Percentiles rank a stretch among this genome's conserved stretches.
Evolutionary conservation across 331 rosid genomes (phyloP).

Genomic region (Acacia concinna): DNA sequence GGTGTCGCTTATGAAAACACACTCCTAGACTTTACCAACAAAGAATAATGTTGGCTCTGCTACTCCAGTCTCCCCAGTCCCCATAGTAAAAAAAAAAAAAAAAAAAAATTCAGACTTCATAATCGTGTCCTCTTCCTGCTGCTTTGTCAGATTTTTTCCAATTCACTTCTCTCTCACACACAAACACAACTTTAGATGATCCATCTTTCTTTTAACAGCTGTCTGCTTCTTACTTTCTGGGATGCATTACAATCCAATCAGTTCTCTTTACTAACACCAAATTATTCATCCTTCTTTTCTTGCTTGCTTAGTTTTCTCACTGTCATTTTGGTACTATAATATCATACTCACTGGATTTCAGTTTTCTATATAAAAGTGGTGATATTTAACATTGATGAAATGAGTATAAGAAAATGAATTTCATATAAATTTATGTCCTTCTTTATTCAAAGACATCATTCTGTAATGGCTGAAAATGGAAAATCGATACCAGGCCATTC

Average conservation of each 20-base stretch:
- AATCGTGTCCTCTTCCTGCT: background rate
- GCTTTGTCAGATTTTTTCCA: slow-evolving; percentile 1
- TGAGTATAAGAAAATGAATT: too few species aligned
- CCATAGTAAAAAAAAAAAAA: too few species aligned
- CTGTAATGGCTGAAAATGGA: too few species aligned
- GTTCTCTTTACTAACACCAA: background rate
- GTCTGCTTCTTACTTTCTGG: slow-evolving; percentile 6
- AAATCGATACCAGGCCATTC: too few species aligned
- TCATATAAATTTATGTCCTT: too few species aligned
- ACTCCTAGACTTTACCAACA: background rate
- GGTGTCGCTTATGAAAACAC: background rate
- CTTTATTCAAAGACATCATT: too few species aligned
- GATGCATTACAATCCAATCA: background rate
- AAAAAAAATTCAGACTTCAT: background rate
- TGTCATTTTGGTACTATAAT: background rate
- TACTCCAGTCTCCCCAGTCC: background rate
- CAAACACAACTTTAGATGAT: background rate
- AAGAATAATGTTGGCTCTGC: background rate
- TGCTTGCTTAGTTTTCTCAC: background rate
- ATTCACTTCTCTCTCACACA: background rate
- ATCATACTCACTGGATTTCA: background rate
- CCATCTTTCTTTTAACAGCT: background rate
- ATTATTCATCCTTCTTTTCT: background rate
- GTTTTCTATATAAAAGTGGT: background rate
- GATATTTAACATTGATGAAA: too few species aligned